Evolutionary conservation across 2,329 filamentous ascomycete species (phyloP).

Genomic region (Pestalotiopsis sp.): DNA sequence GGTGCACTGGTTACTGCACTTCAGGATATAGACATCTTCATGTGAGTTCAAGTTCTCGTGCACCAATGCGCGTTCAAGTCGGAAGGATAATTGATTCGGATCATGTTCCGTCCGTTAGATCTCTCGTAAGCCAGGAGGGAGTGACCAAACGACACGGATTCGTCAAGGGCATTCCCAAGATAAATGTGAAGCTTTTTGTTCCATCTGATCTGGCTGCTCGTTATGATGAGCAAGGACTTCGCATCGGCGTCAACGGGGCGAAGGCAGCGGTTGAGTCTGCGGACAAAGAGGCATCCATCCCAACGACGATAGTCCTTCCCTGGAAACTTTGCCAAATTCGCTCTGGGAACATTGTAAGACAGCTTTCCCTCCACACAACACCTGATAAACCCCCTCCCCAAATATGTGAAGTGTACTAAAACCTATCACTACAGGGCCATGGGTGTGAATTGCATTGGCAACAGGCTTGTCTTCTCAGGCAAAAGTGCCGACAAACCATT

Average conservation of each 20-base stretch:
- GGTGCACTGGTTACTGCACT: slow-evolving; percentile 19
- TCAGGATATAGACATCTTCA: slow-evolving; percentile 22
- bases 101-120: slow-evolving; percentile 12
- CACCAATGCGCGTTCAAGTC: neutral
- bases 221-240: slow-evolving; percentile 23
- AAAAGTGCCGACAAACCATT: slow-evolving; percentile 23
- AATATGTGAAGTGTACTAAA: neutral
- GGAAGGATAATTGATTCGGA: neutral
- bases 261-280: slow-evolving; percentile 25
- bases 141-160: slow-evolving; percentile 23
- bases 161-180: slow-evolving; percentile 25
- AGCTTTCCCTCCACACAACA: neutral
- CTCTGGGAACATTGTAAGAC: slow-evolving; percentile 21
- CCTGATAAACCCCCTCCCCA: neutral
- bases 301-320: slow-evolving; percentile 20
- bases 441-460: slow-evolving; percentile 2
- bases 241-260: slow-evolving; percentile 20
- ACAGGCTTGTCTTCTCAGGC: slow-evolving; percentile 21
- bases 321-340: slow-evolving; percentile 27
- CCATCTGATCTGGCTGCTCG: slow-evolving; percentile 26
- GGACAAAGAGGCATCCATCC: slow-evolving; percentile 22
- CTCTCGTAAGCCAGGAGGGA: slow-evolving; percentile 25
- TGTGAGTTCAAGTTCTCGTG: slow-evolving; percentile 17
- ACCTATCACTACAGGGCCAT: neutral
- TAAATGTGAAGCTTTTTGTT: slow-evolving; percentile 28